phyloP scores from a whole-genome alignment of 2,329 filamentous ascomycete species.

The Clarireedia monteithiana region DNA sequence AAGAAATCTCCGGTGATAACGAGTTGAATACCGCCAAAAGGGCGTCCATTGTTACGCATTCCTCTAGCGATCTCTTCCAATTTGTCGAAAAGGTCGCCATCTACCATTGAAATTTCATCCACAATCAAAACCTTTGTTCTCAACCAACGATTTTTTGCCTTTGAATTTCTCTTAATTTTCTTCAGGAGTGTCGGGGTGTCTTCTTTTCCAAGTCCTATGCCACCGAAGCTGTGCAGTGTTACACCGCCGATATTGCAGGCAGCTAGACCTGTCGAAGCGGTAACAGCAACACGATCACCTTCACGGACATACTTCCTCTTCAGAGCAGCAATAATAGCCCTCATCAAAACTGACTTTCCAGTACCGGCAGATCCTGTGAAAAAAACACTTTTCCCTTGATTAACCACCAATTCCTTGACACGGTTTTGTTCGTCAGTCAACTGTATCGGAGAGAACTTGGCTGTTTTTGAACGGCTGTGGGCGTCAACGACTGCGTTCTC shows the following conservation, averaged over 20 bases:
- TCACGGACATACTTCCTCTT: slow-evolving; percentile 70
- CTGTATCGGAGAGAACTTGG: slow-evolving; percentile 27
- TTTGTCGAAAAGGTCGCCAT: slow-evolving; percentile 95
- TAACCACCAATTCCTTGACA: slow-evolving; percentile 74
- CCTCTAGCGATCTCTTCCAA: slow-evolving; percentile 78
- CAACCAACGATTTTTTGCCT: slow-evolving; percentile 83
- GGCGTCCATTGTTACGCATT: slow-evolving; percentile 81
- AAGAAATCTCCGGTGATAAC: slow-evolving; percentile 98
- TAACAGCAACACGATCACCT: slow-evolving; percentile 81
- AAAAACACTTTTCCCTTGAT: slow-evolving; percentile 82
- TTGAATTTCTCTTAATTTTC: slow-evolving; percentile 83
- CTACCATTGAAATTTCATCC: slow-evolving; percentile 98
- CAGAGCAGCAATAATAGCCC: slow-evolving; percentile 77
- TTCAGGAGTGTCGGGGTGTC: slow-evolving; percentile 70
- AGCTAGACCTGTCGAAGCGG: slow-evolving; percentile 89
- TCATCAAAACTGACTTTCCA: slow-evolving; percentile 92
- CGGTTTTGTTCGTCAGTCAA: slow-evolving; percentile 81
- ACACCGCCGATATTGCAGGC: slow-evolving; percentile 96
- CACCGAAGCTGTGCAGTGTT: slow-evolving; percentile 91
- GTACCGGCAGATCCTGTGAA: slow-evolving; percentile 96
- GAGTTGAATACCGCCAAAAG: slow-evolving; percentile 93
- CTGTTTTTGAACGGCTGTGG: slow-evolving; percentile 37
- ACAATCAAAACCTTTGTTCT: slow-evolving; percentile 81
- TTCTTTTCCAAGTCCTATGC: slow-evolving; percentile 93
- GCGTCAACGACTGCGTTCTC: slow-evolving; percentile 32